Evolutionary conservation across 2,329 filamentous ascomycete species (phyloP), one percentile per base, ranked within the genome.

Genomic region (Alternaria sp.): DNA sequence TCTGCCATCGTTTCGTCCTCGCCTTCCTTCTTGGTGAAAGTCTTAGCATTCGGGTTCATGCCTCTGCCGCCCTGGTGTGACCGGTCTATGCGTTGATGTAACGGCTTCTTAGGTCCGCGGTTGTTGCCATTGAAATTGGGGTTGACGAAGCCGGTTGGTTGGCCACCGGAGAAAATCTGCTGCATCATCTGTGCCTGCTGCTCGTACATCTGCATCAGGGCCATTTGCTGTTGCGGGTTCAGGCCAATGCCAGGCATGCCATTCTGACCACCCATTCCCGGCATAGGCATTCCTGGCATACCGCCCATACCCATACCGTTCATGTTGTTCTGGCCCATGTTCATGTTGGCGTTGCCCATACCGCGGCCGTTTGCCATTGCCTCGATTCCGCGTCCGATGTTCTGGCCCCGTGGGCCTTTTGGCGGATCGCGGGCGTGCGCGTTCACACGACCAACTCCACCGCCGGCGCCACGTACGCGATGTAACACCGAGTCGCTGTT

Each of bases 371-470:
- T 71, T 76, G 71, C 73, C 74, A 79, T 77, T 9, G 75, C 77
- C 46, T 75, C 73, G 47, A 79, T 63, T 18, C 76, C 76, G 44
- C 77, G 75, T 41, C 72, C 71, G 15, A 79, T 62, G 28, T 78
- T 74, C 50, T 78, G 71, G 63, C 85, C 87, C 70, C 92, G 87
- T 1, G 91, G 92, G 12, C 93, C 93, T 70, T 89, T 90, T 23
- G 92, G 89, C 49, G 89, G 87, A 49, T 88, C 89, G 67, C 93
- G 88, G 71, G 78, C 73, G 67, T 97, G 93, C 12, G 90, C 87
- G 78, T 94, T 94, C 80, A 98, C 93, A 64, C 95, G 88, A 68
- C 94, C 93, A 68, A 87, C 88, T 64, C 92, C 92, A 60, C 85
- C 87, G 44, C 93, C 93, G 33, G 88, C 87, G 56, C 83, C 83